Conservation (phyloP, 768 basidiomycete species). For the Ramaria rubella region DNA sequence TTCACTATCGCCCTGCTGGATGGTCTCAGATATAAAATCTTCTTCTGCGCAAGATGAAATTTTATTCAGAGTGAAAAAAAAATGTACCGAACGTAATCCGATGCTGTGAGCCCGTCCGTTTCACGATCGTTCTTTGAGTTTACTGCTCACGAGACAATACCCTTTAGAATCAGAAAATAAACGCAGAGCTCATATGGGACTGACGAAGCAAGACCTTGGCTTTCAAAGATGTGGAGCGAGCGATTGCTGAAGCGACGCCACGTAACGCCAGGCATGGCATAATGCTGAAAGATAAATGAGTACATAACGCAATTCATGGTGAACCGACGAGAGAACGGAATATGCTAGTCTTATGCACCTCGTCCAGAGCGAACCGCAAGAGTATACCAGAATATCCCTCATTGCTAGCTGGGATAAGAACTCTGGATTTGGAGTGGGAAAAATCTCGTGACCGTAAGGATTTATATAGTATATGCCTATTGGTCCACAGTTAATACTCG, state of each 20-base stretch:
- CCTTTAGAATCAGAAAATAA: neutral
- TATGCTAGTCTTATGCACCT: slow-evolving; percentile 54
- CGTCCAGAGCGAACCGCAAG: slow-evolving; percentile 93
- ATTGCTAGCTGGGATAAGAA: slow-evolving; percentile 57
- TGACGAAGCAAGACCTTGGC: slow-evolving; percentile 82
- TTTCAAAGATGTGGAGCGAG: slow-evolving; percentile 58
- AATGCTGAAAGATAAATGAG: slow-evolving; percentile 42
- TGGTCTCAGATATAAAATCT: neutral
- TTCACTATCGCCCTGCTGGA: slow-evolving; percentile 52
- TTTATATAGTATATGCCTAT: slow-evolving; percentile 84
- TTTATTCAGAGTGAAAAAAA: neutral
- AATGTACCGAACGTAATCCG: slow-evolving; percentile 72
- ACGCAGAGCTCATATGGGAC: slow-evolving; percentile 24
- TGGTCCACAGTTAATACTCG: neutral
- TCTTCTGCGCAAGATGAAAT: neutral
- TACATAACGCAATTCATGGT: neutral
- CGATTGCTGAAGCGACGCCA: slow-evolving; percentile 73
- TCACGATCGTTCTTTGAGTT: slow-evolving; percentile 87
- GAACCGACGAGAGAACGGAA: neutral
- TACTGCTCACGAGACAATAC: slow-evolving; percentile 39
- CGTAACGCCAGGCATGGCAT: slow-evolving; percentile 87
- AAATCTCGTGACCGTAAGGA: slow-evolving; percentile 86
- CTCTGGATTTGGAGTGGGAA: slow-evolving; percentile 79
- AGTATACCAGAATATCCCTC: slow-evolving; percentile 75
- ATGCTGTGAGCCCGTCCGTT: slow-evolving; percentile 76